phyloP scores from a whole-genome alignment of 148 eudicot genomes.

The Dysphania ambrosioides region DNA sequence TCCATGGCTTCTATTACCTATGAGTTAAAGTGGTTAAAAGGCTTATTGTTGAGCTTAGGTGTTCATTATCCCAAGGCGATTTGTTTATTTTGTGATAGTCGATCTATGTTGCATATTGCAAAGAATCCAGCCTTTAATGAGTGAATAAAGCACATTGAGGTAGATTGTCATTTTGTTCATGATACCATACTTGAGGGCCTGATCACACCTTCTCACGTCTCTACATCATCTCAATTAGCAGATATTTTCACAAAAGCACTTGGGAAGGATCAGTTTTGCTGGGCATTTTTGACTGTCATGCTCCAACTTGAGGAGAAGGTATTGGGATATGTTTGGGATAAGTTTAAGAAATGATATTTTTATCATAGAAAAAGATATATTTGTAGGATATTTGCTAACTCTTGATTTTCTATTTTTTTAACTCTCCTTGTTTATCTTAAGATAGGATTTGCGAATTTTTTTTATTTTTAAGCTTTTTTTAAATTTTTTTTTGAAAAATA shows the following conservation, averaged over 20 bases:
- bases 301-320: background rate
- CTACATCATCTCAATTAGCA: background rate
- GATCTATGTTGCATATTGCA: background rate
- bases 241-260: background rate
- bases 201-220: background rate
- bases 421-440: too few relatives aligned
- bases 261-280: background rate
- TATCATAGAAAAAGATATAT: too few relatives aligned
- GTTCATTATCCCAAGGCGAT: background rate
- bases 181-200: background rate
- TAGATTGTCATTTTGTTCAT: background rate
- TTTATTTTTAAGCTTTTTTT: too few relatives aligned
- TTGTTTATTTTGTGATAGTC: background rate
- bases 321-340: too few relatives aligned
- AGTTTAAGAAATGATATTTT: too few relatives aligned
- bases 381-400: too few relatives aligned
- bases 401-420: too few relatives aligned
- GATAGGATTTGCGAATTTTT: too few relatives aligned
- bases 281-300: background rate
- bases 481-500: too few relatives aligned
- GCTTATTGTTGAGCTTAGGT: background rate
- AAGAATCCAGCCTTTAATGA: background rate
- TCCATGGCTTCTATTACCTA: background rate
- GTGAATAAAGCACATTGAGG: background rate
- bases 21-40: too few relatives aligned